Conservation (phyloP, 768 basidiomycete species). For the Lactarius psammicola region DNA sequence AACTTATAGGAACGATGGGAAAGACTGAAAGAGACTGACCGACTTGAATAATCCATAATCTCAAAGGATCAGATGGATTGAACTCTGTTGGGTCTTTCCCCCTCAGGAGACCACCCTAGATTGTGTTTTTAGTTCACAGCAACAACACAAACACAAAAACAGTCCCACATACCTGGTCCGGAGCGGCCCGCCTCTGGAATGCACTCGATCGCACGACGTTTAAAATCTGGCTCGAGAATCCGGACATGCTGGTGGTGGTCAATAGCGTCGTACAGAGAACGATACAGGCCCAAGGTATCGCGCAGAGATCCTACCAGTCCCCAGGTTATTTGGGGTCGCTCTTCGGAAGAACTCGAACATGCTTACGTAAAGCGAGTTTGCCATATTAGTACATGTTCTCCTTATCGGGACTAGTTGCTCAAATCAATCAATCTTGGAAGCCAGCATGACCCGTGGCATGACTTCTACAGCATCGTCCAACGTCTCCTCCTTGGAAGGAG, state of each 20-base stretch:
- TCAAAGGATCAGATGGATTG: conserved; percentile 65
- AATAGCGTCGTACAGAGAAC: not conserved
- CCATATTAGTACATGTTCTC: not conserved
- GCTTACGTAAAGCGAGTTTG: no score
- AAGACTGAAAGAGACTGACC: conserved; percentile 42
- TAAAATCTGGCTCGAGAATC: conserved; percentile 14
- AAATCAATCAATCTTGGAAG: no score
- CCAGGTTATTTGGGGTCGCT: not conserved
- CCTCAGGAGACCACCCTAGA: conserved; percentile 69
- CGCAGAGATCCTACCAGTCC: not conserved
- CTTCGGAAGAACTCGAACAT: not conserved
- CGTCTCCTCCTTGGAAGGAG: not conserved
- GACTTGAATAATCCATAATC: conserved; percentile 77
- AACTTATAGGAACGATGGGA: not conserved
- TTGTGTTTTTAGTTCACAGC: not conserved
- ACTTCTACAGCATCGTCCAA: not conserved
- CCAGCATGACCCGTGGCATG: not conserved
- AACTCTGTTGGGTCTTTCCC: conserved; percentile 71
- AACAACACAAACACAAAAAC: not conserved
- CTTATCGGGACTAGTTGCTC: not conserved
- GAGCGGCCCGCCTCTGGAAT: conserved; percentile 16
- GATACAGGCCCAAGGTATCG: not conserved
- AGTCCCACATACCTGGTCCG: conserved; percentile 24
- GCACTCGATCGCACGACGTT: conserved; percentile 1
- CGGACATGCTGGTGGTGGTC: conserved; percentile 13